Percentiles rank a stretch among this genome's conserved stretches.
These are phyloP conservation scores for Cordyceps javanica DNA, from an alignment of 2,329 filamentous ascomycete genomes.

Conservation along the genomic window DNA sequence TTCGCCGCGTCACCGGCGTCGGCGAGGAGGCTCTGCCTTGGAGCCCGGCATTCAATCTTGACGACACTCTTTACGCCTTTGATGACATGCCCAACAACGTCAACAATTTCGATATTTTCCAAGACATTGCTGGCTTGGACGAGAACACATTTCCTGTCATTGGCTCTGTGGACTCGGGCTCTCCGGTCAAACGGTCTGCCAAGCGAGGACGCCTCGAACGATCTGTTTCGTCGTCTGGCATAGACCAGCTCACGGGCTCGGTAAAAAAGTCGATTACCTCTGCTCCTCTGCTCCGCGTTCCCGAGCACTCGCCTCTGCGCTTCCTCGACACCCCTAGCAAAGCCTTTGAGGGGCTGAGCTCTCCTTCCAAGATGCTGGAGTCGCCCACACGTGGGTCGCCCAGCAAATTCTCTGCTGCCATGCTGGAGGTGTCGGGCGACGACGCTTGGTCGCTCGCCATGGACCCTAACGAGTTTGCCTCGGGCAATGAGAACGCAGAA, in stretches of 20 bases:
- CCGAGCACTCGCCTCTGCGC: constrained; percentile 32
- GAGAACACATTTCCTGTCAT: constrained; percentile 31
- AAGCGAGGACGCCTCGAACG: constrained; percentile 58
- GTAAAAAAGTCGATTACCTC: constrained; percentile 46
- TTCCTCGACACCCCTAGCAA: constrained; percentile 53
- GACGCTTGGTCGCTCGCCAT: constrained; percentile 33
- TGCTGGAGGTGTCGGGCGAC: constrained; percentile 30
- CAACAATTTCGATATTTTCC: constrained; percentile 58
- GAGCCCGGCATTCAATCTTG: constrained; percentile 62
- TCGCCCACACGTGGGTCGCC: constrained; percentile 40
- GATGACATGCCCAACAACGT: constrained; percentile 44
- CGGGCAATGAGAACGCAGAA: constrained; percentile 44
- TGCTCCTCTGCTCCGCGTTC: constrained; percentile 44
- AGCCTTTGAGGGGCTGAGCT: constrained; percentile 47
- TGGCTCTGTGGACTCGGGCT: constrained; percentile 48
- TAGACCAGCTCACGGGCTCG: constrained; percentile 54
- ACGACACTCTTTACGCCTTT: constrained; percentile 47
- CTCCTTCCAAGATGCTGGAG: constrained; percentile 46
- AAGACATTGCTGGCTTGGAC: constrained; percentile 28
- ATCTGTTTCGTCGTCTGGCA: constrained; percentile 54
- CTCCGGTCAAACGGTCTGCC: constrained; percentile 59
- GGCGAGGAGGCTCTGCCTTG: constrained; percentile 47
- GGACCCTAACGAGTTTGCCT: constrained; percentile 33
- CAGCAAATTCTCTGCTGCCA: constrained; percentile 37
- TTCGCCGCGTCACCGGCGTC: constrained; percentile 38